phyloP scores from a whole-genome alignment of 1,284 basidiomycete genomes.

The Irpex sp. region DNA sequence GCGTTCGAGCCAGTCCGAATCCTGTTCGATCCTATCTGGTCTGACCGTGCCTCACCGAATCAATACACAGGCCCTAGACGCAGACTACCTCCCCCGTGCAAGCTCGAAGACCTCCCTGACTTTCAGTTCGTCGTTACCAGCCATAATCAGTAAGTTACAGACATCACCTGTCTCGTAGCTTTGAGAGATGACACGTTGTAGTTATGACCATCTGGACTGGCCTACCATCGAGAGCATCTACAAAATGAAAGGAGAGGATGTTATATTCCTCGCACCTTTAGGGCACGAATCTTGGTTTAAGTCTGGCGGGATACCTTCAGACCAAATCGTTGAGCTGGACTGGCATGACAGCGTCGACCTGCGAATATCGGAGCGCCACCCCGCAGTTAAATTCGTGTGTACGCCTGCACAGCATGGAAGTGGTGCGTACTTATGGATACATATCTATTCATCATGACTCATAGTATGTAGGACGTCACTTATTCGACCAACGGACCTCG shows the following conservation, averaged over 20 bases:
- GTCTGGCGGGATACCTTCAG: conserved; percentile 21
- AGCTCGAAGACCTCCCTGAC: conserved; percentile 28
- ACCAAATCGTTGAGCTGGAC: conserved; percentile 28
- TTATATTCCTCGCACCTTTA: conserved; percentile 28
- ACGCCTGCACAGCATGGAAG: conserved; percentile 32
- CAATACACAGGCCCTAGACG: conserved; percentile 24
- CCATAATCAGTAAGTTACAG: conserved; percentile 30
- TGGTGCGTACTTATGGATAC: conserved; percentile 19
- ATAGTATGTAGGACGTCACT: conserved; percentile 20
- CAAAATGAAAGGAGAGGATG: conserved; percentile 17
- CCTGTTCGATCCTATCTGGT: conserved; percentile 33
- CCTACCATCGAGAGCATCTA: conserved; percentile 3
- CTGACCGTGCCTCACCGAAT: conserved; percentile 27
- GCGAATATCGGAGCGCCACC: conserved; percentile 2
- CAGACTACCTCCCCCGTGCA: conserved; percentile 29
- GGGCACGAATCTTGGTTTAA: conserved; percentile 26
- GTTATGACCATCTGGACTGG: conserved; percentile 33
- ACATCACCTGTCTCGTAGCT: conserved; percentile 25
- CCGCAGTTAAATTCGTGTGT: conserved; percentile 25
- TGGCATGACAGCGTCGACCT: conserved; percentile 27
- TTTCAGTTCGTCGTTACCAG: conserved; percentile 31
- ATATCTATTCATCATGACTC: conserved; percentile 7
- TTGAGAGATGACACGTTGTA: conserved; percentile 25
- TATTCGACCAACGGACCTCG: conserved; percentile 25
- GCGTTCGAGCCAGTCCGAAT: conserved; percentile 21